Evolutionary conservation across 2,329 filamentous ascomycete species (phyloP), one percentile per base, ranked within the genome.

Genomic region (Scedosporium apiospermum): DNA sequence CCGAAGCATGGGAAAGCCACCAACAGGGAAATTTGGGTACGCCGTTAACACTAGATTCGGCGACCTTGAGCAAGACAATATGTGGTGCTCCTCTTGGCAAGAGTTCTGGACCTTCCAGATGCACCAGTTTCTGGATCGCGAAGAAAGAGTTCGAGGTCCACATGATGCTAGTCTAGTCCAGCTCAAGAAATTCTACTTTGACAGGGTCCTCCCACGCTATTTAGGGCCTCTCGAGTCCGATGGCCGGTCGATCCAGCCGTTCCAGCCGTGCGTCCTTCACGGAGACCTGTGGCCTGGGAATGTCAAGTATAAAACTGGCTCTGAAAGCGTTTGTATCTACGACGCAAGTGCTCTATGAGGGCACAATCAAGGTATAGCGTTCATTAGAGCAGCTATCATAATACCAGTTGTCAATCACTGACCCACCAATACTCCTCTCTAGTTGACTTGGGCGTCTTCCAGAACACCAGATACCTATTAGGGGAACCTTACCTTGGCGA

Each of bases 241-340:
- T 0, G 69, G 69, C 6, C 64, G 69, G 16, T 65, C 66, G 1
- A 65, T 69, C 3, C 57, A 61, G 9, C 69, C 69, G 3, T 67
- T 69, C 3, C 57, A 61, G 9, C 69, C 69, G 3, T 67, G 66
- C 10, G 64, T 71, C 2, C 58, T 70, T 16, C 69, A 71, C 41
- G 65, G 66, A 3, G 66, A 71, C 27, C 61, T 70, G 6, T 67
- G 68, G 67, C 68, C 66, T 3, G 69, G 69, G 1, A 70, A 71
- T 27, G 65, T 69, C 63, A 69, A 68, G 26, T 64, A 63, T 7
- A 62, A 57, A 30, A 49, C 21, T 1, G 64, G 65, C 27, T 42
- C 49, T 3, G 63, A 66, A 6, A 61, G 60, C 4, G 60, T 66
- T 14, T 68, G 66, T 21, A 63, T 70, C 18, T 68, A 66, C 30